Conservation (phyloP, 1,139 yeast genomes). For the Magnusiomyces paraingens region DNA sequence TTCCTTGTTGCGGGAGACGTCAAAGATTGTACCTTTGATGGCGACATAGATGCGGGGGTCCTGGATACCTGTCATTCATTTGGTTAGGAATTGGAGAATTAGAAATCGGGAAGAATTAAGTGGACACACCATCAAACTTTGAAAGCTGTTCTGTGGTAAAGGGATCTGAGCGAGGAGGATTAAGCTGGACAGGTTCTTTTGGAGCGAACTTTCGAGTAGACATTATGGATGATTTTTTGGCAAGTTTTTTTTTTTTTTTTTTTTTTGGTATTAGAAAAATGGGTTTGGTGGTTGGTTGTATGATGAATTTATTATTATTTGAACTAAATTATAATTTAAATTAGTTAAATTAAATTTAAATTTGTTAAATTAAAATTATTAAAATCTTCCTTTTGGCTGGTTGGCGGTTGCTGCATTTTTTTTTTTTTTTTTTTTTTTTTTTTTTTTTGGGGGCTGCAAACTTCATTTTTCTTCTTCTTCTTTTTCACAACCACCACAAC, state of each 20-base stretch:
- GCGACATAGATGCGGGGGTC: conserved; percentile 54
- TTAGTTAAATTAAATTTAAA: no score
- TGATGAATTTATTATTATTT: no score
- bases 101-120: not conserved
- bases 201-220: conserved; percentile 34
- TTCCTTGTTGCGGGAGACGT: conserved; percentile 57
- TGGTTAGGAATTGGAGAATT: not conserved
- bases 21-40: conserved; percentile 69
- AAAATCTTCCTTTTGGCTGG: not conserved
- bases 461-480: not conserved
- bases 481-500: not conserved
- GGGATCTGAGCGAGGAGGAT: conserved; percentile 42
- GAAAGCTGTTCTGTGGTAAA: conserved; percentile 40
- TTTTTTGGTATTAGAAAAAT: not conserved
- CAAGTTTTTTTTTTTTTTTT: no score
- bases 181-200: conserved; percentile 43
- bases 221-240: no score
- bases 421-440: not conserved
- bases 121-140: conserved; percentile 41
- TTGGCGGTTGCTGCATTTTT: no score
- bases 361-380: not conserved
- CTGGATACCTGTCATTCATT: conserved; percentile 33
- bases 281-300: not conserved
- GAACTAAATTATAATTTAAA: no score
- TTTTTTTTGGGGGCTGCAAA: not conserved